These are phyloP conservation scores for Fusarium hainanense DNA, from an alignment of 2,329 filamentous ascomycete species.

Conservation along the genomic window DNA sequence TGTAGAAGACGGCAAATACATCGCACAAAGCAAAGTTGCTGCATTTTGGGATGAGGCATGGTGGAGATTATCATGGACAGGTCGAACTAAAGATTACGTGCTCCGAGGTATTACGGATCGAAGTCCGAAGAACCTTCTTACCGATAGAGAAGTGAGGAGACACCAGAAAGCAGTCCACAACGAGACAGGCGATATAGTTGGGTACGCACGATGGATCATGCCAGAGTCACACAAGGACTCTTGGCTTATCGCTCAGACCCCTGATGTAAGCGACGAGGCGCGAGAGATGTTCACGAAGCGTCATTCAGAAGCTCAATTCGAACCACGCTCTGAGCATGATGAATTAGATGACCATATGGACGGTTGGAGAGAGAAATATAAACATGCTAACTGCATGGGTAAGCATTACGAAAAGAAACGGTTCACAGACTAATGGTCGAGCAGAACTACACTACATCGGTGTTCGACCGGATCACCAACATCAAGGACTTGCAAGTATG, in stretches of 20 bases:
- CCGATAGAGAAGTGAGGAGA: slow-evolving; percentile 25
- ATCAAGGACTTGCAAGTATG: slow-evolving; percentile 35
- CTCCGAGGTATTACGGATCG: slow-evolving; percentile 23
- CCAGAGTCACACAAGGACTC: slow-evolving; percentile 10
- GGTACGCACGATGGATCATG: slow-evolving; percentile 37
- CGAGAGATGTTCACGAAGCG: background rate
- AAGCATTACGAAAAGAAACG: background rate
- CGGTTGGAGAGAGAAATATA: slow-evolving; percentile 19
- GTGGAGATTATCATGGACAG: slow-evolving; percentile 37
- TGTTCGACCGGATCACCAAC: slow-evolving; percentile 37
- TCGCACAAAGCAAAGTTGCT: slow-evolving; percentile 33
- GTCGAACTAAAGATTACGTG: slow-evolving; percentile 19
- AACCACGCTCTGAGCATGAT: slow-evolving; percentile 6
- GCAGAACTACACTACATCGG: slow-evolving; percentile 41
- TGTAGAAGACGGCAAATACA: slow-evolving; percentile 7
- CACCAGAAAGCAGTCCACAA: slow-evolving; percentile 37
- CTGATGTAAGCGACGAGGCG: slow-evolving; percentile 17
- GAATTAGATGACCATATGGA: slow-evolving; percentile 20
- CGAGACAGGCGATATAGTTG: slow-evolving; percentile 38
- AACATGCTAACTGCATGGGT: slow-evolving; percentile 26
- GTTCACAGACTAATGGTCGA: background rate
- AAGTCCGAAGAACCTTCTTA: slow-evolving; percentile 32
- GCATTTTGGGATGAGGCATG: slow-evolving; percentile 37
- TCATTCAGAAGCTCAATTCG: slow-evolving; percentile 2
- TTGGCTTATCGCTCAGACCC: slow-evolving; percentile 31